Conservation (phyloP, 2,329 filamentous ascomycete genomes). For the Mycosphaerelloides madeirae region DNA sequence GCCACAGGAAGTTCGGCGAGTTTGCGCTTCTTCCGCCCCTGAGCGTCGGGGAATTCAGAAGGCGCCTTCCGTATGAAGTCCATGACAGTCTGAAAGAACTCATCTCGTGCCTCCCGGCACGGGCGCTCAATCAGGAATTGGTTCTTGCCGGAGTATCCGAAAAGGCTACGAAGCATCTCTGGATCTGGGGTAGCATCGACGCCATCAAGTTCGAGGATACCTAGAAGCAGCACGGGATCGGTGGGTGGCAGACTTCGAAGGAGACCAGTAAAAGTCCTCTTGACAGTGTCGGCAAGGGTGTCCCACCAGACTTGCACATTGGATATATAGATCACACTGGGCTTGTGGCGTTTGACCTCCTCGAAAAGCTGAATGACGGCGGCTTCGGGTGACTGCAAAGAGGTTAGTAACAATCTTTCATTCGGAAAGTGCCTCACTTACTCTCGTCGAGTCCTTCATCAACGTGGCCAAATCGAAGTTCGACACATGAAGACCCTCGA, state of each 20-base stretch:
- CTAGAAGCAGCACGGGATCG: slow-evolving; percentile 82
- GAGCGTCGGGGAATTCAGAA: slow-evolving; percentile 78
- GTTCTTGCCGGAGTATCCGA: slow-evolving; percentile 80
- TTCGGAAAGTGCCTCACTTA: slow-evolving; percentile 34
- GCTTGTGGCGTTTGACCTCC: slow-evolving; percentile 90
- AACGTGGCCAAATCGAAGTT: slow-evolving; percentile 88
- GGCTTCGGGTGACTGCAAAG: slow-evolving; percentile 63
- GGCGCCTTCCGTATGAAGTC: slow-evolving; percentile 75
- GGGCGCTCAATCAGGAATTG: slow-evolving; percentile 66
- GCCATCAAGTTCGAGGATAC: slow-evolving; percentile 67
- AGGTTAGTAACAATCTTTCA: slow-evolving; percentile 7
- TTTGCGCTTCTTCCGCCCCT: slow-evolving; percentile 78
- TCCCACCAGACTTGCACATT: slow-evolving; percentile 84
- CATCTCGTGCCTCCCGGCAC: slow-evolving; percentile 55
- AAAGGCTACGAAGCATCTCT: slow-evolving; percentile 68
- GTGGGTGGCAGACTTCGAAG: slow-evolving; percentile 79
- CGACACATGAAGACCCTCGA: slow-evolving; percentile 91
- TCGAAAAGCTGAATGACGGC: slow-evolving; percentile 86
- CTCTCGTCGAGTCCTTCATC: slow-evolving; percentile 73
- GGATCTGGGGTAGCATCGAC: slow-evolving; percentile 53
- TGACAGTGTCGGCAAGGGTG: slow-evolving; percentile 58
- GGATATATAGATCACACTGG: slow-evolving; percentile 91
- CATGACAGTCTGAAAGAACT: slow-evolving; percentile 74
- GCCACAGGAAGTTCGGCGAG: slow-evolving; percentile 73
- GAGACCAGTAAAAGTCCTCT: slow-evolving; percentile 79